Percentiles rank a stretch among this genome's conserved stretches.
Evolutionary conservation across 1,284 basidiomycete genomes (phyloP).

Genomic region (Peniophora sp.): DNA sequence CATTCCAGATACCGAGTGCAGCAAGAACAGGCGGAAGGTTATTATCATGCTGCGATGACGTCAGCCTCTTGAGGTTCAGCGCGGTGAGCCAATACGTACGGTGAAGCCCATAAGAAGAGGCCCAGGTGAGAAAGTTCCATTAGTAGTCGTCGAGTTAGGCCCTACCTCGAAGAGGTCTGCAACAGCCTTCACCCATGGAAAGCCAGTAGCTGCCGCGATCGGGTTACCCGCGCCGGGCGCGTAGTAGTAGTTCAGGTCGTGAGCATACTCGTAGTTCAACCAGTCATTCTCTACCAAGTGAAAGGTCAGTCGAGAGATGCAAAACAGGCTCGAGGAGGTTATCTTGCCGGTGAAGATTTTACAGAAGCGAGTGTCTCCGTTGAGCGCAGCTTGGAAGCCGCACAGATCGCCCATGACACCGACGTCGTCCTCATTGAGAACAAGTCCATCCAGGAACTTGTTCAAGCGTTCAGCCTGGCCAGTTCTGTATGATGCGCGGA

Average conservation of each 20-base stretch:
- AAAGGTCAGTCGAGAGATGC: not conserved
- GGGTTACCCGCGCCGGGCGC: constrained; percentile 38
- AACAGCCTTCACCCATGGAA: constrained; percentile 32
- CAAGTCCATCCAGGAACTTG: constrained; percentile 25
- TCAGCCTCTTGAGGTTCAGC: not conserved
- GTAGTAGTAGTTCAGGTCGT: constrained; percentile 47
- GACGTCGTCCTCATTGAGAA: constrained; percentile 24
- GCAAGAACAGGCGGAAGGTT: constrained; percentile 33
- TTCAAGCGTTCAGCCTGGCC: constrained; percentile 27
- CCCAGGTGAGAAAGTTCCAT: constrained; percentile 25
- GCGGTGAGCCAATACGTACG: constrained; percentile 14
- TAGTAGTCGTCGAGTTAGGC: constrained; percentile 18
- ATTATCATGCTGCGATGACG: constrained; percentile 29
- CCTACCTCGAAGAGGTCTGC: constrained; percentile 27
- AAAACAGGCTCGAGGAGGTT: not conserved
- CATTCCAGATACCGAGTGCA: constrained; percentile 35
- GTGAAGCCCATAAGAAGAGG: constrained; percentile 35
- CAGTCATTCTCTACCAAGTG: constrained; percentile 44
- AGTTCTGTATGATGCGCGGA: constrained; percentile 24
- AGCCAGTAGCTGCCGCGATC: constrained; percentile 29
- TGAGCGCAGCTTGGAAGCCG: constrained; percentile 29
- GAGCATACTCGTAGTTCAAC: constrained; percentile 40
- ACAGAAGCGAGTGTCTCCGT: constrained; percentile 32
- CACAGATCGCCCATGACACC: constrained; percentile 37
- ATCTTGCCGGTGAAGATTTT: not conserved